Evolutionary conservation across 2,329 filamentous ascomycete genomes (phyloP).

Genomic region (Colletotrichum phormii): DNA sequence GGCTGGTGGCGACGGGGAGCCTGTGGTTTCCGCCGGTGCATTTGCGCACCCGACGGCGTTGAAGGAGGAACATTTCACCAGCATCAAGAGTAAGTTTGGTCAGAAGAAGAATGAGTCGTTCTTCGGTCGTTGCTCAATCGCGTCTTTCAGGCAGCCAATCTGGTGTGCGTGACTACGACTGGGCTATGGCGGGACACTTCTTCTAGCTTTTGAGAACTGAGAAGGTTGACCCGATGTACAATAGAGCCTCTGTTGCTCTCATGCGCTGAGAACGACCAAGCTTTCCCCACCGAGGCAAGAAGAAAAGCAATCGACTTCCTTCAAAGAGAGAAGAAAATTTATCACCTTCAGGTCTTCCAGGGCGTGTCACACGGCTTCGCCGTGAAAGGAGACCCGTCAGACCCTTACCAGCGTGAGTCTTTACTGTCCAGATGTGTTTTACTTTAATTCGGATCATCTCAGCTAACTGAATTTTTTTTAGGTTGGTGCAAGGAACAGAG

Average conservation of each 20-base stretch:
- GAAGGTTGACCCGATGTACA: neutral
- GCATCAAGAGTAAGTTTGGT: constrained; percentile 46
- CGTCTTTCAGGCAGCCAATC: too few relatives aligned
- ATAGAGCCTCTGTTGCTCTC: constrained; percentile 57
- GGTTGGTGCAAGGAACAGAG: constrained; percentile 48
- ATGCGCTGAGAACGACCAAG: constrained; percentile 58
- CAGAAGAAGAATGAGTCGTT: neutral
- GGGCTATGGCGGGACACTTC: neutral
- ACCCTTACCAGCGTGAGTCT: constrained; percentile 39
- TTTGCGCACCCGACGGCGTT: constrained; percentile 64
- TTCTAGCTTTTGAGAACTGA: neutral
- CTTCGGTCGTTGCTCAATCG: neutral
- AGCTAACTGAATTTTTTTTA: constrained; percentile 31
- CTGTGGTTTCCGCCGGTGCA: constrained; percentile 53
- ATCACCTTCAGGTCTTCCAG: constrained; percentile 73
- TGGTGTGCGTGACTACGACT: neutral
- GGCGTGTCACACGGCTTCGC: constrained; percentile 74
- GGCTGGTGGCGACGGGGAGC: constrained; percentile 16
- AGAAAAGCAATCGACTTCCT: constrained; percentile 56
- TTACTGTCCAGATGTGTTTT: neutral
- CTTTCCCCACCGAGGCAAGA: constrained; percentile 52
- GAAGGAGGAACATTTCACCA: constrained; percentile 57
- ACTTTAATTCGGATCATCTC: constrained; percentile 42
- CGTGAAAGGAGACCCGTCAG: constrained; percentile 63
- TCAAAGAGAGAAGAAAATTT: constrained; percentile 55